Evolutionary conservation across 2,329 filamentous ascomycete species (phyloP).

Genomic region (Rutstroemia sp.): DNA sequence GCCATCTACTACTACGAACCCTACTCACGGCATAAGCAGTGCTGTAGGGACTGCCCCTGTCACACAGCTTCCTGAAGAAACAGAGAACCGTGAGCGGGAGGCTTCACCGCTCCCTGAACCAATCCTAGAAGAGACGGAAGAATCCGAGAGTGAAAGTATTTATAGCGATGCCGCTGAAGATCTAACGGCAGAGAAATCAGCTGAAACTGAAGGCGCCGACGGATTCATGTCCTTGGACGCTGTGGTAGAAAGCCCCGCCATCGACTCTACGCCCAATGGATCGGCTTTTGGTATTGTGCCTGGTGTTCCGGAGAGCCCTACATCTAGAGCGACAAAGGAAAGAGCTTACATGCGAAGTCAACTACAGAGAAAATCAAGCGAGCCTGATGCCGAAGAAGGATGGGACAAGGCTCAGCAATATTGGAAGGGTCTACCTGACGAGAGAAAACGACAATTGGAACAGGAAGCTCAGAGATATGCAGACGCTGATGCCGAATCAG

Average conservation of each 20-base stretch:
- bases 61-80: slow-evolving; percentile 1
- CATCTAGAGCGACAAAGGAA: slow-evolving; percentile 19
- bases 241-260: slow-evolving; percentile 52
- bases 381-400: slow-evolving; percentile 20
- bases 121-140: slow-evolving; percentile 27
- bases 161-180: slow-evolving; percentile 77
- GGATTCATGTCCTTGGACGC: slow-evolving; percentile 70
- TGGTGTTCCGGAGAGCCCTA: slow-evolving; percentile 23
- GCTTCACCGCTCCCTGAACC: slow-evolving; percentile 29
- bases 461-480: slow-evolving; percentile 42
- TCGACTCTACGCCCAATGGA: slow-evolving; percentile 20
- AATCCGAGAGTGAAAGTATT: slow-evolving; percentile 49
- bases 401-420: slow-evolving; percentile 65
- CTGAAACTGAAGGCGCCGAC: slow-evolving; percentile 41
- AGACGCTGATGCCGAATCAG: slow-evolving; percentile 34
- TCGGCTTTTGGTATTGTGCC: slow-evolving; percentile 17
- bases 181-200: slow-evolving; percentile 37
- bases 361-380: slow-evolving; percentile 16
- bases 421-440: slow-evolving; percentile 58
- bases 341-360: slow-evolving; percentile 18
- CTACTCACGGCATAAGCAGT: slow-evolving; percentile 11
- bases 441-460: slow-evolving; percentile 53
- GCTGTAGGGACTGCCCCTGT: slow-evolving; percentile 11
- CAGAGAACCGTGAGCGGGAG: slow-evolving; percentile 18
- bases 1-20: slow-evolving; percentile 9